A percentile compares a stretch with the other conserved stretches of the same genome.
Evolutionary conservation across 441 rosid genomes (phyloP).

Genomic region (California macrophylla): DNA sequence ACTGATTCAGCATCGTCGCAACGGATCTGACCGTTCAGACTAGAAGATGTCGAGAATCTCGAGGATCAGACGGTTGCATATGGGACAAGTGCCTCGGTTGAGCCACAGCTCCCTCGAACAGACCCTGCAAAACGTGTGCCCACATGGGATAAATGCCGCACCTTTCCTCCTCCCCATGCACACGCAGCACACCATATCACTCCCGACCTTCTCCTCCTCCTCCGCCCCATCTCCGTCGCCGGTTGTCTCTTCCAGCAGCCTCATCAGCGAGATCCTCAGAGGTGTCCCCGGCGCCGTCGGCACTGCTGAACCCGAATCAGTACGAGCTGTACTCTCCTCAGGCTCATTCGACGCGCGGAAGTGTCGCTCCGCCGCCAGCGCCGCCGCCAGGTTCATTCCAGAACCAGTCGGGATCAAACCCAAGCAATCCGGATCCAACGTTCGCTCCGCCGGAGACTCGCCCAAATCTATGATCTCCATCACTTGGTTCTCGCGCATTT

Average conservation of each 20-base stretch:
- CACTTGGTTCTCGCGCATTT: background rate
- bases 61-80: conserved; percentile 62
- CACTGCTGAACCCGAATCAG: background rate
- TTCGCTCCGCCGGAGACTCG: conserved; percentile 15
- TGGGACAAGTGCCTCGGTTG: conserved; percentile 67
- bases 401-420: conserved; percentile 19
- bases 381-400: conserved; percentile 75
- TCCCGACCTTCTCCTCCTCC: conserved; percentile 23
- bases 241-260: conserved; percentile 48
- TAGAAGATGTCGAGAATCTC: conserved; percentile 70
- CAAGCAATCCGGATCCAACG: conserved; percentile 19
- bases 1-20: background rate
- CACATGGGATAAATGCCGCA: conserved; percentile 89
- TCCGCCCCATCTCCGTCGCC: conserved; percentile 30
- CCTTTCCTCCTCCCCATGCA: conserved; percentile 80
- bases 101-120: conserved; percentile 66
- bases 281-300: conserved; percentile 28
- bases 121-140: conserved; percentile 74
- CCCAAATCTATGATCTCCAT: background rate
- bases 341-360: conserved; percentile 25
- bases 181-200: conserved; percentile 77
- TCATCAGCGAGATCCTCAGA: conserved; percentile 54
- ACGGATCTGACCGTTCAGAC: background rate
- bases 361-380: conserved; percentile 70
- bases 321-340: conserved; percentile 15